Base-by-base conservation (phyloP, 2,329 filamentous ascomycete species). In the Penicillium sp. region DNA sequence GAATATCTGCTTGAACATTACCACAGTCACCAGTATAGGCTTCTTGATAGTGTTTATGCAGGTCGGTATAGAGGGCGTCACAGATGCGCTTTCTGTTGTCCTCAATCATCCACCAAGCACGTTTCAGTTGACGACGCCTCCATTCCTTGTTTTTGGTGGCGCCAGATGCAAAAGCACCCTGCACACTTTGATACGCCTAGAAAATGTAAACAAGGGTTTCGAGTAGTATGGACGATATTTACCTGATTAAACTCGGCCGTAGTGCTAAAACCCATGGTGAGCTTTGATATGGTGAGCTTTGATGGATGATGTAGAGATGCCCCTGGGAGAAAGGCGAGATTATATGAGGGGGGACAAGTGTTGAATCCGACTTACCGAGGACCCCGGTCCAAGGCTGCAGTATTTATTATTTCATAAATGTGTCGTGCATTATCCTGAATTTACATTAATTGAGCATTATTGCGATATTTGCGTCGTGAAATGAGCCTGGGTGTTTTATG, bases 1-100 rank as follows among this genome's bases (percentile, higher is more conserved):
- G 62, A 23, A 77, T 64, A 45, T 78, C 78, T 0, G 55, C 61
- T 52, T 78, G 74, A 13, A 74, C 21, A 43, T 51, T 49, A 6
- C 38, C 43, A 21, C 55, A 54, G 23, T 65, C 63, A 1, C 58
- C 43, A 15, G 50, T 45, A 4, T 60, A 59, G 8, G 60, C 59
- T 50, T 65, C 63, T 38, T 64, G 60, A 43, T 55, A 51, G 35
- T 64, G 60, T 29, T 61, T 53, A 21, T 64, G 58, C 5, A 65
- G 54, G n/a, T 65, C 63, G 12, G 49, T 36, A 35, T 60, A 61
- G 7, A 65, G 56, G 2, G 61, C 61, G 7, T 51, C 45, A 27
- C 51, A 51, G 31, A 65, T 62, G 13, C 58, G 55, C 19, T 61
- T 57, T 49, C 57, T 64, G 43, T 65, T 65, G 12, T 65, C 61